Conservation (phyloP, 2,329 filamentous ascomycete genomes). For the Cercospora janseana region DNA sequence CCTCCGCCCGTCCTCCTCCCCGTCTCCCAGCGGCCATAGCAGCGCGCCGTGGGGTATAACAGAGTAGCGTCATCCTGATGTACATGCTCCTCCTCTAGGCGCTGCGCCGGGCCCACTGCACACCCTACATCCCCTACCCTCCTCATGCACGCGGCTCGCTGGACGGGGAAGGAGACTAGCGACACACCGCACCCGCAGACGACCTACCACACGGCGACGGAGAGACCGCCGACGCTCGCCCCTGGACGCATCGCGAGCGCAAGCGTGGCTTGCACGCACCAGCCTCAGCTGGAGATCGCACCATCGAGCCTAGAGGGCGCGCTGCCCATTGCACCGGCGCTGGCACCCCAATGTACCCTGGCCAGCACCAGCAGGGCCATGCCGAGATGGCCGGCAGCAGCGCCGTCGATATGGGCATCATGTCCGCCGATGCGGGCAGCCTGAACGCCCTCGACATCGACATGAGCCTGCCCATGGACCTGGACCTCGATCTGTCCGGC, state of each 20-base stretch:
- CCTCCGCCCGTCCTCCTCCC: slow-evolving; percentile 1
- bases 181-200: background rate
- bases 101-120: background rate
- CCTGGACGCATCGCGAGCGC: slow-evolving; percentile 10
- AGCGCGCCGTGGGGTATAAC: slow-evolving; percentile 4
- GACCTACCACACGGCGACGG: slow-evolving; percentile 3
- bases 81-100: too few relatives aligned
- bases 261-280: slow-evolving; percentile 20
- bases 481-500: slow-evolving; percentile 39
- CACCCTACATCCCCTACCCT: too few relatives aligned
- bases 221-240: slow-evolving; percentile 7
- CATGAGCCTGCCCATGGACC: slow-evolving; percentile 48
- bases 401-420: slow-evolving; percentile 24
- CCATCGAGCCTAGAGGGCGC: slow-evolving; percentile 21
- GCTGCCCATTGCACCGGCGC: slow-evolving; percentile 19
- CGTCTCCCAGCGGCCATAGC: slow-evolving; percentile 1
- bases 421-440: slow-evolving; percentile 34
- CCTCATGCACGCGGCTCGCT: background rate
- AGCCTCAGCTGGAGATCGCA: slow-evolving; percentile 23
- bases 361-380: slow-evolving; percentile 17
- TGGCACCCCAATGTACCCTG: slow-evolving; percentile 27
- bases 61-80: too few relatives aligned
- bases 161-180: slow-evolving; percentile 5
- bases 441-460: slow-evolving; percentile 47
- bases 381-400: slow-evolving; percentile 19